Percentiles rank a stretch among this genome's conserved stretches.
Evolutionary conservation across 257 asterid species (phyloP).

Genomic region (Echium plantagineum): DNA sequence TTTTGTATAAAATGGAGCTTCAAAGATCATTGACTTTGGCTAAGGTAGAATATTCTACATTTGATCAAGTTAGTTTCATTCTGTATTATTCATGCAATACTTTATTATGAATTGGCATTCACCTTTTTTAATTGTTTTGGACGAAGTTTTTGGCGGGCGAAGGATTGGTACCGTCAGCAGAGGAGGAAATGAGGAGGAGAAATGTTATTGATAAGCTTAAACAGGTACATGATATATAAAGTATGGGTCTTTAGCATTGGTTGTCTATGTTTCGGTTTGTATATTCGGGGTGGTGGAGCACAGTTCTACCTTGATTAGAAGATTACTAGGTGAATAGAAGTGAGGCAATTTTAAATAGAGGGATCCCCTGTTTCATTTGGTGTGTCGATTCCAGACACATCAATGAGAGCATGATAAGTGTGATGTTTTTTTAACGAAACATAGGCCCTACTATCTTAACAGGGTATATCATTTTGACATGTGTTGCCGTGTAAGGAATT

Average conservation of each 20-base stretch:
- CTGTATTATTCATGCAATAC: too few species aligned
- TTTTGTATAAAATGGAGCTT: conserved; percentile 22
- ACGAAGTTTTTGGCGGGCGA: conserved; percentile 35
- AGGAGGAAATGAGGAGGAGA: conserved; percentile 39
- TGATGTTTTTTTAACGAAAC: too few species aligned
- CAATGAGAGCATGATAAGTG: too few species aligned
- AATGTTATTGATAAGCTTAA: conserved; percentile 30
- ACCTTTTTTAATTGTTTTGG: neutral
- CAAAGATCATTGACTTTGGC: conserved; percentile 33
- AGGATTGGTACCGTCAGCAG: conserved; percentile 34
- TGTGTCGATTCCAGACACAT: too few species aligned
- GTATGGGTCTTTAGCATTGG: neutral
- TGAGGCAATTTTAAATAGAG: neutral
- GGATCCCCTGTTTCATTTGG: too few species aligned
- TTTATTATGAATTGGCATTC: neutral
- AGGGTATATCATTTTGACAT: too few species aligned
- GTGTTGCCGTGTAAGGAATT: too few species aligned
- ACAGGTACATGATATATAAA: conserved; percentile 19
- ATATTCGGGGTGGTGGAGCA: neutral
- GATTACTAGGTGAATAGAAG: too few species aligned
- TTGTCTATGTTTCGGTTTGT: neutral
- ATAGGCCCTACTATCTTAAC: too few species aligned
- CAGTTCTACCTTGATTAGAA: too few species aligned
- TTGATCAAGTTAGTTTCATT: too few species aligned
- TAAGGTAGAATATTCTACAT: conserved; percentile 20